A percentile compares a stretch with the other conserved stretches of the same genome.
Conservation (phyloP, 148 eudicot genomes). For the Rhododendron griersonianum region DNA sequence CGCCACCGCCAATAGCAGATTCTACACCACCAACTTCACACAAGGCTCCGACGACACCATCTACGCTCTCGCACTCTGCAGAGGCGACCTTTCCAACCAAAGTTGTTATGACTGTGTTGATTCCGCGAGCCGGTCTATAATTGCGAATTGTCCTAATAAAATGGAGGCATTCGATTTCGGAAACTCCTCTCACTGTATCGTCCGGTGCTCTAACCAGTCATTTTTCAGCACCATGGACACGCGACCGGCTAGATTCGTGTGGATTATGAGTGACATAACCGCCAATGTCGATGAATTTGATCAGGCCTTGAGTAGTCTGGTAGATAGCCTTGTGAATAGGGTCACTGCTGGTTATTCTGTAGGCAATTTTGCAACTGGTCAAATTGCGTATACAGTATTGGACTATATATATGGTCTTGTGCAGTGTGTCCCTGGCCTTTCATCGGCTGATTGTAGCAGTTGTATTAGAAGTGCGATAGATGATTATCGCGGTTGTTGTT, state of each 20-base stretch:
- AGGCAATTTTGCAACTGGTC: conserved; percentile 19
- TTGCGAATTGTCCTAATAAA: neutral
- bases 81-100: neutral
- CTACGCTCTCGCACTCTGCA: neutral
- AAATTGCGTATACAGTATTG: neutral
- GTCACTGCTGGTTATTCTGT: conserved; percentile 19
- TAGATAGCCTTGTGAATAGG: neutral
- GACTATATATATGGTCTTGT: conserved; percentile 19
- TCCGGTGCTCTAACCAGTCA: neutral
- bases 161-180: neutral
- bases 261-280: neutral
- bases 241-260: neutral
- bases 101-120: neutral
- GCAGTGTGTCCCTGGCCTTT: conserved; percentile 27
- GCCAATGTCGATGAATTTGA: neutral
- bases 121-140: neutral
- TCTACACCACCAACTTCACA: neutral
- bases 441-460: conserved; percentile 5
- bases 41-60: neutral
- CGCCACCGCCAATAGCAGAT: neutral
- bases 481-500: too few relatives aligned
- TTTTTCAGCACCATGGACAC: neutral
- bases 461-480: conserved; percentile 13
- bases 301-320: conserved; percentile 4
- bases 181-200: neutral